Percentiles rank a stretch among this genome's conserved stretches.
Conservation (phyloP, 2,329 filamentous ascomycete genomes). For the Geoglossum cookeanum region DNA sequence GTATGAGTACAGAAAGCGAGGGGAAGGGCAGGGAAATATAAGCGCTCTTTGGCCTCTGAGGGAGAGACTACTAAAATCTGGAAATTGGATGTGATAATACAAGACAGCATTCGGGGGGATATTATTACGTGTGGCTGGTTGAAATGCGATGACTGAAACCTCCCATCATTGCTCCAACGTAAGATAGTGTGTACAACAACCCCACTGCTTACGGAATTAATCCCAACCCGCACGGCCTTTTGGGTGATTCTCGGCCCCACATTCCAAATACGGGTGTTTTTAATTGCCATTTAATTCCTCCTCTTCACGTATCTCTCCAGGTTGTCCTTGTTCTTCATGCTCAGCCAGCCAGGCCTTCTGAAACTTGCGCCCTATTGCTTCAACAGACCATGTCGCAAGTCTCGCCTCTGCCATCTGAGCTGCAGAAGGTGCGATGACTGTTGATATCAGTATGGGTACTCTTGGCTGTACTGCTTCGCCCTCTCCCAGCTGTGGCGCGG, state of each 20-base stretch:
- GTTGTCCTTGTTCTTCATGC: constrained; percentile 5
- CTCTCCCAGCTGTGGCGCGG: not conserved
- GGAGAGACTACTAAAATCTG: not conserved
- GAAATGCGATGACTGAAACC: not conserved
- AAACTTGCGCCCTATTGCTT: constrained; percentile 34
- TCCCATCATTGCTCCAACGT: not conserved
- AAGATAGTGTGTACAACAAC: too few relatives aligned
- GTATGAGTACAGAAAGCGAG: not conserved
- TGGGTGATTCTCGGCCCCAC: not conserved
- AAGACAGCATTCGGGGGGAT: not conserved
- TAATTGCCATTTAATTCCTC: not conserved
- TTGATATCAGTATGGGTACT: constrained; percentile 33
- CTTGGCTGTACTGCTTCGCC: constrained; percentile 8
- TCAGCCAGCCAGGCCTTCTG: constrained; percentile 33
- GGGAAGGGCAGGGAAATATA: not conserved
- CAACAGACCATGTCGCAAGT: constrained; percentile 32
- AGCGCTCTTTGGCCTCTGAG: too few relatives aligned
- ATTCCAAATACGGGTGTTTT: too few relatives aligned
- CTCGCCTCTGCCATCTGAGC: constrained; percentile 32
- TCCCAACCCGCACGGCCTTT: not conserved
- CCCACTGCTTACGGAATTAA: not conserved
- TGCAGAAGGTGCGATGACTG: constrained; percentile 32
- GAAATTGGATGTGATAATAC: not conserved
- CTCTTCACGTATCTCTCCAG: constrained; percentile 2
- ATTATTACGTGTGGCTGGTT: not conserved